Conservation (phyloP, 257 asterid species). For the Solanum appendiculatum region DNA sequence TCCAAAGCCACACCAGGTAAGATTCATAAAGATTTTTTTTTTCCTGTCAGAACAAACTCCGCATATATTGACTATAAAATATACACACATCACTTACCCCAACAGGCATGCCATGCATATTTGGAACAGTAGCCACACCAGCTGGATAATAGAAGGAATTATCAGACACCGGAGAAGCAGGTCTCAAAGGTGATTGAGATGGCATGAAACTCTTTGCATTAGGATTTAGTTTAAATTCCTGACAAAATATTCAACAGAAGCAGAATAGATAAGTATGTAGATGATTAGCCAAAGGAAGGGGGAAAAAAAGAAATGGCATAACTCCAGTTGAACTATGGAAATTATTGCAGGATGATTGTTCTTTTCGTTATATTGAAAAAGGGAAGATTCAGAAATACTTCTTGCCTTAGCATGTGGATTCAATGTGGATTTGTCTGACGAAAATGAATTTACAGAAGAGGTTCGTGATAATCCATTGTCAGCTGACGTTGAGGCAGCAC, state of each 20-base stretch:
- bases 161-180: conserved; percentile 81
- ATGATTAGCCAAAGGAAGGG: background rate
- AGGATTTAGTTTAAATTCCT: conserved; percentile 93
- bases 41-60: background rate
- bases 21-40: background rate
- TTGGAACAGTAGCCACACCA: conserved; percentile 48
- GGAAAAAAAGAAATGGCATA: background rate
- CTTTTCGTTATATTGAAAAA: background rate
- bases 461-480: conserved; percentile 67
- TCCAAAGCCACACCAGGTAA: background rate
- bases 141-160: conserved; percentile 76
- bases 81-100: conserved; percentile 50
- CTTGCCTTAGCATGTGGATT: conserved; percentile 94
- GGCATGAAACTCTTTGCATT: conserved; percentile 82
- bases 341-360: background rate
- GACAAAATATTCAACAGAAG: background rate
- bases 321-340: background rate
- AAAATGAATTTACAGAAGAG: conserved; percentile 72
- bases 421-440: conserved; percentile 77
- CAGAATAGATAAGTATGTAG: background rate
- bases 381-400: background rate
- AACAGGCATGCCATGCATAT: conserved; percentile 83
- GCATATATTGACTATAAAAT: background rate
- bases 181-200: conserved; percentile 58
- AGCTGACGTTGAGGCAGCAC: conserved; percentile 28